These are phyloP conservation scores for Fraxinus sp. DNA, from an alignment of 305 asterid genomes.

Conservation along the genomic window DNA sequence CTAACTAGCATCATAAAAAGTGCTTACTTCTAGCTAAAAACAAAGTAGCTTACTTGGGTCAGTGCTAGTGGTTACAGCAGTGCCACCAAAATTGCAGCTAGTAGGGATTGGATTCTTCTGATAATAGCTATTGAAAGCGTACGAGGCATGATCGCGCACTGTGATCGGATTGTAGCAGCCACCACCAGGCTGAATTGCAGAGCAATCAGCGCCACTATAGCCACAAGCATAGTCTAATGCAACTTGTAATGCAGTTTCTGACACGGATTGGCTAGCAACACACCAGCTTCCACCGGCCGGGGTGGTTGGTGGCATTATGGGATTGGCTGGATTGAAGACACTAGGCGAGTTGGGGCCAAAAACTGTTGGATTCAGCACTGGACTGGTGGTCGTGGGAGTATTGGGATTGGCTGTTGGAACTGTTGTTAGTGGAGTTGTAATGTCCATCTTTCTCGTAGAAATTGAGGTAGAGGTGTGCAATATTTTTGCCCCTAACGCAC, in stretches of 20 bases:
- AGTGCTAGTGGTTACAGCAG: constrained; percentile 70
- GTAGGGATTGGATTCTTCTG: constrained; percentile 69
- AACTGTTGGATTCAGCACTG: constrained; percentile 49
- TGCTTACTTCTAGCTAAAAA: background rate
- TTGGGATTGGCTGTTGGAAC: constrained; percentile 48
- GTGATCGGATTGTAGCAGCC: constrained; percentile 51
- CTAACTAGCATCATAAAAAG: background rate
- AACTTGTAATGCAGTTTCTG: constrained; percentile 45
- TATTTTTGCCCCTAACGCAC: background rate
- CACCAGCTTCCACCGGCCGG: constrained; percentile 72
- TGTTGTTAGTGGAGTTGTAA: constrained; percentile 70
- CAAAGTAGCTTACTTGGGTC: constrained; percentile 59
- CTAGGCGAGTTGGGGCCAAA: constrained; percentile 42
- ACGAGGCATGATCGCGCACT: constrained; percentile 60
- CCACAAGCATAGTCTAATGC: constrained; percentile 84
- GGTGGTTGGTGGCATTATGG: constrained; percentile 48
- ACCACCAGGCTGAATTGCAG: constrained; percentile 66
- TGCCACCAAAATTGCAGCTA: constrained; percentile 77
- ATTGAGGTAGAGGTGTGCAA: constrained; percentile 19
- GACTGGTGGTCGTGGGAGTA: constrained; percentile 40
- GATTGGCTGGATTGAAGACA: constrained; percentile 44
- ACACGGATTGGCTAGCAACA: constrained; percentile 60
- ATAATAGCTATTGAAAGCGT: constrained; percentile 69
- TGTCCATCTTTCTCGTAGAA: constrained; percentile 47
- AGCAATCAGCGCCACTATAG: constrained; percentile 62